These are phyloP conservation scores for Ascocoryne sarcoides DNA, from an alignment of 2,329 filamentous ascomycete genomes.

Conservation along the genomic window DNA sequence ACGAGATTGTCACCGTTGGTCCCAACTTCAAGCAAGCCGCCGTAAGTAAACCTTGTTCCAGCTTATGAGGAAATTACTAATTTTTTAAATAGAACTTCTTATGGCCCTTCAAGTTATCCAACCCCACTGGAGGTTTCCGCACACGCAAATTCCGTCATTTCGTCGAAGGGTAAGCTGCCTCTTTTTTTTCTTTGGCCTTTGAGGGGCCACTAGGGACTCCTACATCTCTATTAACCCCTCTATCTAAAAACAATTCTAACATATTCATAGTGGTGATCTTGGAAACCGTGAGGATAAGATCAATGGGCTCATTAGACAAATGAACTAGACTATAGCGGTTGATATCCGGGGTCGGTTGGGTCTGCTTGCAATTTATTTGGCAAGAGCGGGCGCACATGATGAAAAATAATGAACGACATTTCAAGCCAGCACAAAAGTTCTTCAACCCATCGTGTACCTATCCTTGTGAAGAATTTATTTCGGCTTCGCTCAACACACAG, in stretches of 20 bases:
- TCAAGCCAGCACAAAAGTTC: not conserved
- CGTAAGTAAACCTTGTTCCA: constrained; percentile 3
- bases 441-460: not conserved
- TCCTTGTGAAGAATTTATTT: not conserved
- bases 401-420: constrained; percentile 14
- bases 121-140: constrained; percentile 95
- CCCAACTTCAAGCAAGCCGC: constrained; percentile 97
- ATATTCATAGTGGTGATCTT: constrained; percentile 72
- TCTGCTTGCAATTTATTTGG: not conserved
- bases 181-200: no score
- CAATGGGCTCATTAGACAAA: constrained; percentile 91
- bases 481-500: no score
- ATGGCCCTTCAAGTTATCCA: constrained; percentile 99
- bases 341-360: constrained; percentile 5
- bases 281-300: constrained; percentile 96
- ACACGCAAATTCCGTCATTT: constrained; percentile 71
- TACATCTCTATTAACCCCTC: not conserved
- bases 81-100: constrained; percentile 65
- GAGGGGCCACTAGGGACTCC: no score
- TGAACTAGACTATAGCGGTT: constrained; percentile 93
- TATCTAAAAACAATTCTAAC: constrained; percentile 59
- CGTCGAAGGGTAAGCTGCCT: constrained; percentile 8
- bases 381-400: constrained; percentile 6
- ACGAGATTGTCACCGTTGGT: constrained; percentile 98
- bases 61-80: constrained; percentile 31